Base-by-base conservation (phyloP, 2,329 filamentous ascomycete species). In the Aspergillus latus region DNA sequence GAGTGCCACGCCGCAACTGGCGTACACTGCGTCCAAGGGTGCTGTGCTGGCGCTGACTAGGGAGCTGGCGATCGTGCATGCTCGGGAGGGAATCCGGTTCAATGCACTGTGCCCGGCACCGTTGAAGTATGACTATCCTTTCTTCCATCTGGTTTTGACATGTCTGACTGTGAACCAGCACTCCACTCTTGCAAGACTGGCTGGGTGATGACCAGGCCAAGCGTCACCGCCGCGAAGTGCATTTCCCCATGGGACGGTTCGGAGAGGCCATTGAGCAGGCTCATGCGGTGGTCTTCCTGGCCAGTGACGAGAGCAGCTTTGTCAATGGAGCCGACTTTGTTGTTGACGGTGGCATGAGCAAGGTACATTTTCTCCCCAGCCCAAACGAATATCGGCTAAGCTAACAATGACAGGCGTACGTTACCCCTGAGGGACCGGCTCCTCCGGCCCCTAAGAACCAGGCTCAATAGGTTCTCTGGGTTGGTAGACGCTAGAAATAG, bases 241-340 rank as follows among this genome's bases (percentile, higher is more conserved):
- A 96, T 75, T 96, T 96, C 81, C 92, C 92, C 4, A 84, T 83
- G 6, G 92, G 92, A 42, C 85, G 92, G 10, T 96, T 96, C 68
- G 92, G 92, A 49, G 92, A 97, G 80, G 90, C 92, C n/a, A 79
- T 96, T 59, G 92, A 97, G 80, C 92, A 96, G 79, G 92, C 92
- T 0, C 88, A 95, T 61, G 92, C 90, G 5, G 92, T 96, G 0
- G 71, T 96, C 6, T 96, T 96, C 78, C 76, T 96, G 59, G 91
- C 91, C 7, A 92, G 87, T 63, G 91, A 96, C 64, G 91, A 96
- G 79, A 86, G 88, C 68, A 90, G 88, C 79, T 96, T 95, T 67
- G 89, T 96, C 68, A 96, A 94, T 63, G 92, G 89, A 9, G 88
- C 85, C 57, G 94, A 97, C 72, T 96, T 97, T 77, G 88, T 96